Base-by-base conservation (phyloP, 1,284 basidiomycete species). In the Paramarasmius palmivorus region DNA sequence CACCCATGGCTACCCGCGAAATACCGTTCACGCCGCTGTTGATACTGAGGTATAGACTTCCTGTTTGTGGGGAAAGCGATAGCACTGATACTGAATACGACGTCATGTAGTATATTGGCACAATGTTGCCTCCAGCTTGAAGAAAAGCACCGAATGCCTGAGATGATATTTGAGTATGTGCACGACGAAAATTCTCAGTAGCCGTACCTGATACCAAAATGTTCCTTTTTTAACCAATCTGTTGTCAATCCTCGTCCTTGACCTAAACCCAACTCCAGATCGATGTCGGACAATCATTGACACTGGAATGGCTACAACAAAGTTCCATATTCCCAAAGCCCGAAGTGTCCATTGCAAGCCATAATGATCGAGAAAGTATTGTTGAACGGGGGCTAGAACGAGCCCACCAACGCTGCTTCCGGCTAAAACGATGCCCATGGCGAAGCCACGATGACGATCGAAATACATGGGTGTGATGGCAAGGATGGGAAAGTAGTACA, bases 401-500 rank as follows among this genome's bases (percentile, higher is more conserved):
- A 78, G 66, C 2, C 76, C 76, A 20, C 77, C 76, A 4, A 74
- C 59, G 5, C 75, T 75, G 20, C 65, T 67, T 2, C 75, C 76
- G 0, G 76, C 66, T 14, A 77, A 70, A 19, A 77, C 69, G 49
- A 73, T 57, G 0, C 75, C 75, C 71, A 78, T 73, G 2, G 76
- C 76, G 32, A 75, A 72, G 5, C 76, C 76, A 5, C 76, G 72
- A 51, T 76, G 71, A 23, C 67, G 64, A 57, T 75, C 72, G 52
- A 77, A 78, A 59, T 72, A 77, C n/a, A 67, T 62, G 0, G 76
- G 76, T 0, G 73, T 70, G 29, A 76, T 63, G 29, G 71, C 70
- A 61, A 75, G 73, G 47, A 77, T 61, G 45, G 65, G 75, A 57
- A 75, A 78, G 57, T 77, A 78, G 54, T 75, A 72, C 61, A 77